These are phyloP conservation scores for Cyberlindnera petersonii DNA, from an alignment of 805 yeast species.

Conservation along the genomic window DNA sequence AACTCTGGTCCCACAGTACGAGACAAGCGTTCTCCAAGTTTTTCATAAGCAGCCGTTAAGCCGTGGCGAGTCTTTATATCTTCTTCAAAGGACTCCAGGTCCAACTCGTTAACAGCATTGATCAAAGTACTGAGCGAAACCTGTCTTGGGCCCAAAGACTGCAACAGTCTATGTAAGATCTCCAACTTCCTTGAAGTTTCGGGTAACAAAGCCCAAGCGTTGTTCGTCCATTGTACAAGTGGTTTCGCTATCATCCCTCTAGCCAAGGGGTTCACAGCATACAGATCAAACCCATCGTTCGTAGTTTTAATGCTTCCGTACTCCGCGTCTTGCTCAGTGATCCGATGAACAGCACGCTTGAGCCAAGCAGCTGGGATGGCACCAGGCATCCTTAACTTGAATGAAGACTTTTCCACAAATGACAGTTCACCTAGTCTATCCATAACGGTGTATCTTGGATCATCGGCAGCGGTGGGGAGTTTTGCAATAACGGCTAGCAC, in stretches of 20 bases:
- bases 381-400: slow-evolving; percentile 52
- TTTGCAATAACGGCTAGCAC: slow-evolving; percentile 52
- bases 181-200: slow-evolving; percentile 40
- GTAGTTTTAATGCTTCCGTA: slow-evolving; percentile 32
- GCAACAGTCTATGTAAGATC: slow-evolving; percentile 42
- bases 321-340: slow-evolving; percentile 15
- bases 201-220: slow-evolving; percentile 39
- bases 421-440: slow-evolving; percentile 53
- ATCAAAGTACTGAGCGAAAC: slow-evolving; percentile 37
- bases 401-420: slow-evolving; percentile 41
- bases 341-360: slow-evolving; percentile 21
- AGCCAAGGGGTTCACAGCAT: slow-evolving; percentile 32
- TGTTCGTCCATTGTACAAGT: slow-evolving; percentile 36
- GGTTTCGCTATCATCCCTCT: slow-evolving; percentile 32
- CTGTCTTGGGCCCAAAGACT: slow-evolving; percentile 37
- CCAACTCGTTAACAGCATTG: slow-evolving; percentile 32
- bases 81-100: slow-evolving; percentile 27
- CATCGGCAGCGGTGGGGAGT: slow-evolving; percentile 45
- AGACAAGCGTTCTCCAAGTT: slow-evolving; percentile 19
- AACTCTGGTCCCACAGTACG: slow-evolving; percentile 26
- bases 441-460: slow-evolving; percentile 54
- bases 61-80: slow-evolving; percentile 16
- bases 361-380: slow-evolving; percentile 42
- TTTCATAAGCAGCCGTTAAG: slow-evolving; percentile 28
- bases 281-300: slow-evolving; percentile 26